These are phyloP conservation scores for Suillus lakei DNA, from an alignment of 768 basidiomycete genomes.

Conservation along the genomic window DNA sequence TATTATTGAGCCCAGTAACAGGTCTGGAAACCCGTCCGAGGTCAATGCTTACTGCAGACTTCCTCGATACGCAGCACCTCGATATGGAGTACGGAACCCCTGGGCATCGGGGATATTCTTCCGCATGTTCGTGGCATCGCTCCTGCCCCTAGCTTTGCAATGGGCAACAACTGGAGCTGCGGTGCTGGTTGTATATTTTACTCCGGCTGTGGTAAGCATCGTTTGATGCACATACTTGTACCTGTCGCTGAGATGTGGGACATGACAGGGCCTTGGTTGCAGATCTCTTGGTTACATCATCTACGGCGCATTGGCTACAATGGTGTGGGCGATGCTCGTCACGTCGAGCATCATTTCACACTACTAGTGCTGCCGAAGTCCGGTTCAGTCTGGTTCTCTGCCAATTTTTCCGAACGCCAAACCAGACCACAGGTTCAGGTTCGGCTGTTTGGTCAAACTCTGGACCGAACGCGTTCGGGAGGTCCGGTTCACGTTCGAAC, in stretches of 20 bases:
- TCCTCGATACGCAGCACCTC: neutral
- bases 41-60: conserved; percentile 20
- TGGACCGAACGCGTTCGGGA: too few relatives aligned
- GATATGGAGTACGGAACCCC: conserved; percentile 7
- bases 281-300: conserved; percentile 37
- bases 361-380: too few relatives aligned
- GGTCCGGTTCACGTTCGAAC: too few relatives aligned
- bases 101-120: conserved; percentile 23
- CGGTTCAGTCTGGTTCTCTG: too few relatives aligned
- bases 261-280: conserved; percentile 34
- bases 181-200: conserved; percentile 25
- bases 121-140: conserved; percentile 25
- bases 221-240: neutral
- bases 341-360: conserved; percentile 31
- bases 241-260: neutral
- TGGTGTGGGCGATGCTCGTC: conserved; percentile 36
- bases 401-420: too few relatives aligned
- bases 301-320: conserved; percentile 32
- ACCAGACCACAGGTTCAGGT: too few relatives aligned
- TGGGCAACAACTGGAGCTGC: conserved; percentile 32
- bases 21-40: conserved; percentile 14
- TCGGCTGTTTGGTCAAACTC: too few relatives aligned
- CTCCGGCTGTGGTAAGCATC: conserved; percentile 25
- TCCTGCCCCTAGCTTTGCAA: conserved; percentile 25
- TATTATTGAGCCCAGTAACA: conserved; percentile 8